A percentile compares a stretch with the other conserved stretches of the same genome.
These are phyloP conservation scores for Leccinum subspadiceum DNA, from an alignment of 1,284 basidiomycete genomes.

Conservation along the genomic window DNA sequence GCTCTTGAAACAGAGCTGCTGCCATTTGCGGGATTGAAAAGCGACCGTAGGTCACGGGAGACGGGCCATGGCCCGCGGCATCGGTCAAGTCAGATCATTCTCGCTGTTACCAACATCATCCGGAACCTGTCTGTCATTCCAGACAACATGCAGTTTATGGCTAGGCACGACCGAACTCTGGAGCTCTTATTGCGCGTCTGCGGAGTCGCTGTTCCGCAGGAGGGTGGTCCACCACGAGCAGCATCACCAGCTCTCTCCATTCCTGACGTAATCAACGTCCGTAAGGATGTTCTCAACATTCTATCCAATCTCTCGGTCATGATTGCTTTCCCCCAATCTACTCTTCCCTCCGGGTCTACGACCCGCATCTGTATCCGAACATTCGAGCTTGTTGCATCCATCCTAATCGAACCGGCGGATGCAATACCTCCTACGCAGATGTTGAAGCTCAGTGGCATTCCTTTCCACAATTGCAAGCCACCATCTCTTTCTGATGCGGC, in stretches of 20 bases:
- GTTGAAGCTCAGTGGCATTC: slow-evolving; percentile 49
- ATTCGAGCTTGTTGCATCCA: slow-evolving; percentile 73
- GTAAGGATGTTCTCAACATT: slow-evolving; percentile 77
- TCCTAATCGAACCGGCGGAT: slow-evolving; percentile 69
- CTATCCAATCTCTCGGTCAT: slow-evolving; percentile 64
- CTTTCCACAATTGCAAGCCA: slow-evolving; percentile 45
- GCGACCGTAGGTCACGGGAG: slow-evolving; percentile 48
- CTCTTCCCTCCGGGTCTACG: slow-evolving; percentile 37
- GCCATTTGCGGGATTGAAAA: slow-evolving; percentile 57
- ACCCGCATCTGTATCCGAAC: slow-evolving; percentile 51
- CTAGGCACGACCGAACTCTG: slow-evolving; percentile 62
- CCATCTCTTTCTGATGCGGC: slow-evolving; percentile 72
- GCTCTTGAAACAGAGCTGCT: slow-evolving; percentile 55
- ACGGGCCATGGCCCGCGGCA: slow-evolving; percentile 50
- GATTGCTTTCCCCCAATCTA: slow-evolving; percentile 45
- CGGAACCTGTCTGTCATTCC: slow-evolving; percentile 79
- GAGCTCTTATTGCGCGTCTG: slow-evolving; percentile 70
- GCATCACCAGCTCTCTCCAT: slow-evolving; percentile 61
- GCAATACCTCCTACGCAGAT: slow-evolving; percentile 61
- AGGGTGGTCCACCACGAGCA: slow-evolving; percentile 44
- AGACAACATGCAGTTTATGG: slow-evolving; percentile 74
- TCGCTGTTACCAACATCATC: slow-evolving; percentile 77
- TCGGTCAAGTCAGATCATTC: slow-evolving; percentile 67
- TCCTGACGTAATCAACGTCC: slow-evolving; percentile 68
- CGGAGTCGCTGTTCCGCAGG: slow-evolving; percentile 40